These are phyloP conservation scores for Ophiostoma sp. DNA, from an alignment of 2,329 filamentous ascomycete species.

Conservation along the genomic window DNA sequence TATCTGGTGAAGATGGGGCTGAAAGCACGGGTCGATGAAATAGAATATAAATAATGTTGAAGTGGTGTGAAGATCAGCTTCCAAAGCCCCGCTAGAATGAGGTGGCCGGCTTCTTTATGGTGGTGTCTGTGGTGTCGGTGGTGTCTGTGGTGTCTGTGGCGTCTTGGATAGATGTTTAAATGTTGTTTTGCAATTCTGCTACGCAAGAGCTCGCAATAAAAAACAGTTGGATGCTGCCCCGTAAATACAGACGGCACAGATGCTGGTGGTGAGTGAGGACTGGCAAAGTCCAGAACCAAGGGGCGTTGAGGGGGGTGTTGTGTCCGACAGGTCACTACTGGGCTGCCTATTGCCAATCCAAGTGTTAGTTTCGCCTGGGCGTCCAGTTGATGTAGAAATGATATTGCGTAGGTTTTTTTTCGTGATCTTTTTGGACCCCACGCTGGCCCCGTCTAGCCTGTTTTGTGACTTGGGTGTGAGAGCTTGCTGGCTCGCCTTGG, in stretches of 20 bases:
- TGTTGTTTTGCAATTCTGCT: constrained; percentile 1
- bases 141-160: background rate
- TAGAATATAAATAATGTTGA: background rate
- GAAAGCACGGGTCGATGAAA: background rate
- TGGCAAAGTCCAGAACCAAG: background rate
- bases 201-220: background rate
- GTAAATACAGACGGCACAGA: constrained; percentile 10
- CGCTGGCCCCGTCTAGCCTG: constrained; percentile 10
- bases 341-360: background rate
- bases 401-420: constrained; percentile 12
- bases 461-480: background rate
- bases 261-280: background rate
- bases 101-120: background rate
- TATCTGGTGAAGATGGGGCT: constrained; percentile 9
- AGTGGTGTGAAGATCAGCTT: background rate
- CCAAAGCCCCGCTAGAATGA: background rate
- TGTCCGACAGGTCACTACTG: constrained; percentile 8
- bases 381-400: constrained; percentile 7
- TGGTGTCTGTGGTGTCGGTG: too few relatives aligned
- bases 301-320: background rate
- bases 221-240: background rate
- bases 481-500: background rate
- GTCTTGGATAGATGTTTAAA: background rate
- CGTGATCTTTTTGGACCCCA: constrained; percentile 20
- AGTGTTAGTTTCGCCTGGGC: background rate